phyloP scores from a whole-genome alignment of 1,284 basidiomycete genomes.

The Xerocomus nothofagi region DNA sequence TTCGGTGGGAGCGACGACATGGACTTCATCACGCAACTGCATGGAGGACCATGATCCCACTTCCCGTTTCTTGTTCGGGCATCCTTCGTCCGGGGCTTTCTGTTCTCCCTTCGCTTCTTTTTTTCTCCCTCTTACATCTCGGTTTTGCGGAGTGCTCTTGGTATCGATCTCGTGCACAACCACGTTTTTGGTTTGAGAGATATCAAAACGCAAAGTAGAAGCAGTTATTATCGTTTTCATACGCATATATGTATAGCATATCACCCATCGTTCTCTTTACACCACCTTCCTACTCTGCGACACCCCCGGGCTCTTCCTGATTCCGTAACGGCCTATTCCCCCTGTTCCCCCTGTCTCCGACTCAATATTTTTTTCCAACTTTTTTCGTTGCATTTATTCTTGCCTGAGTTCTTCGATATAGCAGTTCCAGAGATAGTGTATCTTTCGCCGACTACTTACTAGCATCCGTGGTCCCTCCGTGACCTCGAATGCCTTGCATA shows the following conservation, averaged over 20 bases:
- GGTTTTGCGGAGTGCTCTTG: slow-evolving; percentile 10
- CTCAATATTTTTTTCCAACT: too few species aligned
- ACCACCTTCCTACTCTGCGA: slow-evolving; percentile 11
- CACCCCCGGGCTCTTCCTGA: slow-evolving; percentile 2
- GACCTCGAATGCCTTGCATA: slow-evolving; percentile 6
- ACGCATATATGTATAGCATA: slow-evolving; percentile 25
- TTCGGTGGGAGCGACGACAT: slow-evolving; percentile 31
- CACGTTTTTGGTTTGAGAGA: slow-evolving; percentile 15
- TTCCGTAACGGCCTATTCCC: not conserved
- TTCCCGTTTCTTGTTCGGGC: not conserved
- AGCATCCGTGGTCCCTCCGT: not conserved
- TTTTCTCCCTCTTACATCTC: not conserved
- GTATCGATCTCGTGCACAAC: slow-evolving; percentile 3
- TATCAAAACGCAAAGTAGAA: slow-evolving; percentile 10
- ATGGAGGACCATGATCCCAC: slow-evolving; percentile 12
- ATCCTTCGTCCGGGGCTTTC: not conserved
- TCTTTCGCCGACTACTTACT: slow-evolving; percentile 13
- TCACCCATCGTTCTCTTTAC: not conserved
- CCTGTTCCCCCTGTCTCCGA: not conserved
- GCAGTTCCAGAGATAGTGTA: slow-evolving; percentile 21
- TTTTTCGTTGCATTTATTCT: not conserved
- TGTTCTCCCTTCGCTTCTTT: too few species aligned
- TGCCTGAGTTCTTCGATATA: slow-evolving; percentile 10
- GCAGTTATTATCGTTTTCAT: not conserved
- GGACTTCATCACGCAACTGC: slow-evolving; percentile 20